Conservation (phyloP, 257 asterid genomes). For the Solanum stenotomum region DNA sequence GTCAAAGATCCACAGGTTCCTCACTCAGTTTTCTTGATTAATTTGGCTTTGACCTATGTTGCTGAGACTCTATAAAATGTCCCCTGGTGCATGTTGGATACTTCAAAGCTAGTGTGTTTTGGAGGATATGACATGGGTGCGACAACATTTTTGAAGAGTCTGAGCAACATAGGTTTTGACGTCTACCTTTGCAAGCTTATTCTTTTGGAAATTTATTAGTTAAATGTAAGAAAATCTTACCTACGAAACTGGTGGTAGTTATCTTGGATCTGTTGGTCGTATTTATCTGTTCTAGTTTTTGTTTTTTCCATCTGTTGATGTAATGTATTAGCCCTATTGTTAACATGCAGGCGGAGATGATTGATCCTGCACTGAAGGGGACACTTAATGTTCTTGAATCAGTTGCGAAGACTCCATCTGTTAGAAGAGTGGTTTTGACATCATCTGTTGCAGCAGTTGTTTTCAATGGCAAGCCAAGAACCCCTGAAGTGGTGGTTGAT, state of each 20-base stretch:
- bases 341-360: slow-evolving; percentile 45
- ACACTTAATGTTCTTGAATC: slow-evolving; percentile 72
- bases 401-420: slow-evolving; percentile 52
- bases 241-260: neutral
- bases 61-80: too few relatives aligned
- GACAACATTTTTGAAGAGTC: too few relatives aligned
- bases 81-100: too few relatives aligned
- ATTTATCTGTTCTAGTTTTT: neutral
- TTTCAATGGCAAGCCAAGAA: slow-evolving; percentile 43
- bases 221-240: neutral
- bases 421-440: slow-evolving; percentile 62
- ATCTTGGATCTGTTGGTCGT: neutral
- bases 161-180: neutral
- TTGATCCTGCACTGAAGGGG: slow-evolving; percentile 80
- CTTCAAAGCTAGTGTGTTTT: too few relatives aligned
- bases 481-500: slow-evolving; percentile 61
- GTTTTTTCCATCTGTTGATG: neutral
- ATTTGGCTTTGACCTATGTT: neutral
- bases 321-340: neutral
- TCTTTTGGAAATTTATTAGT: neutral
- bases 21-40: neutral
- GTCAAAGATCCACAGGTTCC: slow-evolving; percentile 66
- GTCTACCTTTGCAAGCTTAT: neutral
- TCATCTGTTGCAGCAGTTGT: slow-evolving; percentile 77
- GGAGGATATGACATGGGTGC: too few relatives aligned